Evolutionary conservation across 306 rosid species (phyloP).

Genomic region (Quercus cerris): DNA sequence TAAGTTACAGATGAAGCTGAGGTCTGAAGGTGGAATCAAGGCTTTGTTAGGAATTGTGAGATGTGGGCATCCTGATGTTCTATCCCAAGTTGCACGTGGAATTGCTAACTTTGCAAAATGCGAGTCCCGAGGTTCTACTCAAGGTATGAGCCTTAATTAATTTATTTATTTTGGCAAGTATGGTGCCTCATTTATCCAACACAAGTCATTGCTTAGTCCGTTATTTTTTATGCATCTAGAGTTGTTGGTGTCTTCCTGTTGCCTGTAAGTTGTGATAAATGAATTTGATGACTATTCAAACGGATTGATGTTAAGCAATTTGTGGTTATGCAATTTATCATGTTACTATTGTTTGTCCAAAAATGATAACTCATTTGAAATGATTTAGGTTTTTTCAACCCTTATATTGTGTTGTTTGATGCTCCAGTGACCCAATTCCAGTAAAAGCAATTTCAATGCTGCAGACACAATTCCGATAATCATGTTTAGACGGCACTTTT

Average conservation of each 20-base stretch:
- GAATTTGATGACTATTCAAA: background rate
- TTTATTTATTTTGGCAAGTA: background rate
- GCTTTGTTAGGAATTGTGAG: constrained; percentile 94
- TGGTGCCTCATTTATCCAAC: background rate
- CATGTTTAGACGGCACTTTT: background rate
- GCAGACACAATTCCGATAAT: background rate
- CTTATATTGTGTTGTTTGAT: background rate
- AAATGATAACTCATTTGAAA: background rate
- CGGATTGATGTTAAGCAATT: background rate
- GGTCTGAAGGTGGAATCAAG: constrained; percentile 93
- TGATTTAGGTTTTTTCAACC: background rate
- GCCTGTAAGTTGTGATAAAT: background rate
- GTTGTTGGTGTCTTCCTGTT: background rate
- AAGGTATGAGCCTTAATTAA: constrained; percentile 48
- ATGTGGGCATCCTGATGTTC: constrained; percentile 97
- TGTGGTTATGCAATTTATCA: background rate
- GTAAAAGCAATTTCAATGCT: background rate
- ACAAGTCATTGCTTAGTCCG: background rate
- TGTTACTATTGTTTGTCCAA: background rate
- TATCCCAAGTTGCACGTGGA: constrained; percentile 97
- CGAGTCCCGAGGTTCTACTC: constrained; percentile 87
- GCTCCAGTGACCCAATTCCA: background rate
- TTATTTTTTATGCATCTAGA: background rate
- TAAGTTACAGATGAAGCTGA: constrained; percentile 72
- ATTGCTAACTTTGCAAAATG: constrained; percentile 98